Percentiles rank a stretch among this genome's conserved stretches.
Conservation (phyloP, 257 asterid species). For the Ilex asprella region DNA sequence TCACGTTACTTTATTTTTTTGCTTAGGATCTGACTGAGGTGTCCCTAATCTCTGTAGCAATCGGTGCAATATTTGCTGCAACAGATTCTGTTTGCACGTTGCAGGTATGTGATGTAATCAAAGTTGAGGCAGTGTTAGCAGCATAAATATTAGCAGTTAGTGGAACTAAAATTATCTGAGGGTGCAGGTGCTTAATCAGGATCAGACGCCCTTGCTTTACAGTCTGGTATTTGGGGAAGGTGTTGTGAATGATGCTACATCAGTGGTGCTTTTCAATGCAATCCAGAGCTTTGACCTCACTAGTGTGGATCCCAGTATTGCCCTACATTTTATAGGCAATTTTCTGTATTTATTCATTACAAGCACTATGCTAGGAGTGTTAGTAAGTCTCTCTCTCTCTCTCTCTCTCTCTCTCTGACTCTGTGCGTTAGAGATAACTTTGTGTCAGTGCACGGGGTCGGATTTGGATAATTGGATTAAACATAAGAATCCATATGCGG, state of each 20-base stretch:
- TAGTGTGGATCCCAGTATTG: slow-evolving; percentile 13
- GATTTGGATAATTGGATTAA: no score
- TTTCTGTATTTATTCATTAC: slow-evolving; percentile 35
- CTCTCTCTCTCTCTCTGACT: neutral
- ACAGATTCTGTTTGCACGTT: slow-evolving; percentile 51
- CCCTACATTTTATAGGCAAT: slow-evolving; percentile 27
- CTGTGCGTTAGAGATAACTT: neutral
- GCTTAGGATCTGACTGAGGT: neutral
- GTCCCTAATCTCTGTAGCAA: slow-evolving; percentile 16
- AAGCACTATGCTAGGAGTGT: slow-evolving; percentile 37
- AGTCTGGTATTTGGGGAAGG: slow-evolving; percentile 50
- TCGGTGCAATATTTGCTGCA: slow-evolving; percentile 44
- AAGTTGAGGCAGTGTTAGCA: neutral
- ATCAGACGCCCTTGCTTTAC: slow-evolving; percentile 43
- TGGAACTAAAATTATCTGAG: slow-evolving; percentile 4
- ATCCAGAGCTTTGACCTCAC: slow-evolving; percentile 33
- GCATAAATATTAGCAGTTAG: slow-evolving; percentile 1
- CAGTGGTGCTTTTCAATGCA: slow-evolving; percentile 49
- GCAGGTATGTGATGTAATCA: slow-evolving; percentile 23
- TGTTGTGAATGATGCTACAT: slow-evolving; percentile 46
- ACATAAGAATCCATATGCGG: no score
- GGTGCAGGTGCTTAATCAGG: slow-evolving; percentile 40
- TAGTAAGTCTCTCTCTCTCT: slow-evolving; percentile 19
- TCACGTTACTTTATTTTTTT: neutral
- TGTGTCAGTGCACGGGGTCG: neutral